These are phyloP conservation scores for Xylaria nigripes DNA, from an alignment of 495 filamentous ascomycete species.

Conservation along the genomic window DNA sequence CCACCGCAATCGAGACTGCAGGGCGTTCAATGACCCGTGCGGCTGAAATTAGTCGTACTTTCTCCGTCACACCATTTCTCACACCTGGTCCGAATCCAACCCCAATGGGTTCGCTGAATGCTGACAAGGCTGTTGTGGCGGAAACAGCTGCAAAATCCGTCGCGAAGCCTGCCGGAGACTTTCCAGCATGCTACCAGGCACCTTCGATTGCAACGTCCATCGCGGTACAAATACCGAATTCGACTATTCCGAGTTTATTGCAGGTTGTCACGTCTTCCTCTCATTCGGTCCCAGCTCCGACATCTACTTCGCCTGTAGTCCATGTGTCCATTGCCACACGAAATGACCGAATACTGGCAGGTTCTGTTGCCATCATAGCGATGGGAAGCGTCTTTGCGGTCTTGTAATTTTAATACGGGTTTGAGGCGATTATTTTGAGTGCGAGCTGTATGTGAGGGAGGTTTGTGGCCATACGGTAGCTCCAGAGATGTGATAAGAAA, in stretches of 20 bases:
- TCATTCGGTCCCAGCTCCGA: conserved; percentile 2
- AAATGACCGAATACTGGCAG: background rate
- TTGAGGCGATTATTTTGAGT: background rate
- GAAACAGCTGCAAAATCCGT: background rate
- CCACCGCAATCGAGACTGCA: conserved; percentile 3
- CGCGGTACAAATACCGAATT: conserved; percentile 6
- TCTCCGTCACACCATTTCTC: conserved; percentile 17
- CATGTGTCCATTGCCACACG: conserved; percentile 14
- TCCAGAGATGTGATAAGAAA: background rate
- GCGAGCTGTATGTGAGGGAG: background rate
- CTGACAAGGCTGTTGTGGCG: background rate
- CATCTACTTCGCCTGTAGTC: conserved; percentile 2
- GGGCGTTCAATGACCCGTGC: background rate
- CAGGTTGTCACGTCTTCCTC: background rate
- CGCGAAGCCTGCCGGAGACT: background rate
- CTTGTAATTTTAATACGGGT: conserved; percentile 4
- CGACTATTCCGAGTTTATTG: background rate
- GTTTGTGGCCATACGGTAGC: background rate
- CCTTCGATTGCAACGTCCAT: background rate
- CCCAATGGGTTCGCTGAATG: background rate
- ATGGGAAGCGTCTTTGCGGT: conserved; percentile 7
- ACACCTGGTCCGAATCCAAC: background rate
- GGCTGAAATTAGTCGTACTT: conserved; percentile 6
- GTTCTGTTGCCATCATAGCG: conserved; percentile 2
- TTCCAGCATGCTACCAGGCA: background rate